Evolutionary conservation across 768 basidiomycete genomes (phyloP), one percentile per base, ranked within the genome.

Genomic region (Rhodotorula sphaerocarpa): DNA sequence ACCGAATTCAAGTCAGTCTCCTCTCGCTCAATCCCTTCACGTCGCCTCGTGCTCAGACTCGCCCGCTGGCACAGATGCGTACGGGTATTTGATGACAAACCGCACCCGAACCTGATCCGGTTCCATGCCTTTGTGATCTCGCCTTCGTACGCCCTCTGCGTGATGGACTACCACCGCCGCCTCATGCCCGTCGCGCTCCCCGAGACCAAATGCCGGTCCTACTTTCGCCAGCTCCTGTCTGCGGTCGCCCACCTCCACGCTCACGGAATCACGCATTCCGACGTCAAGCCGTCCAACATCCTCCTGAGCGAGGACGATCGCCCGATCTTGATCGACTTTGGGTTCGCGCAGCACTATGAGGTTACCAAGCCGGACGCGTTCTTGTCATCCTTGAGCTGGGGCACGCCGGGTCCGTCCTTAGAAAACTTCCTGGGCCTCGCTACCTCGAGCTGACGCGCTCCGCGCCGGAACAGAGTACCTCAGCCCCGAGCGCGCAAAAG

Each of bases 241-340:
- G 90, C 85, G 4, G 81, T 91, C 41, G 83, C 86, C 66, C 90
- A 88, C 71, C 80, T 93, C 7, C 90, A 93, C 75, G 79, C 79
- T 55, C 84, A 84, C 54, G 64, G 58, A 6, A 58, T 58, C 42
- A 27, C 41, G 12, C 57, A 58, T 33, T 28, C 92, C 74, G 90
- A 93, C 72, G 89, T 93, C 79, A 93, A 92, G 87, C 90, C 71
- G 34, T 88, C 90, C 21, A 99, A 99, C 72, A 90, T 99, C 69
- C 81, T 99, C 3, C 79, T 99, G 50, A 87, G 87, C 1, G 76
- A 77, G 57, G 80, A 84, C 67, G 85, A 85, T 70, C 53, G 72
- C 3, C 78, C 90, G 1, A 86, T 95, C 5, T 82, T 97, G 6
- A 86, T 95, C 42, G 95, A 97, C 75, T 99, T 95, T 71, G 93